A percentile compares a stretch with the other conserved stretches of the same genome.
Conservation (phyloP, 768 basidiomycete genomes). For the Rhodotorula toruloides region DNA sequence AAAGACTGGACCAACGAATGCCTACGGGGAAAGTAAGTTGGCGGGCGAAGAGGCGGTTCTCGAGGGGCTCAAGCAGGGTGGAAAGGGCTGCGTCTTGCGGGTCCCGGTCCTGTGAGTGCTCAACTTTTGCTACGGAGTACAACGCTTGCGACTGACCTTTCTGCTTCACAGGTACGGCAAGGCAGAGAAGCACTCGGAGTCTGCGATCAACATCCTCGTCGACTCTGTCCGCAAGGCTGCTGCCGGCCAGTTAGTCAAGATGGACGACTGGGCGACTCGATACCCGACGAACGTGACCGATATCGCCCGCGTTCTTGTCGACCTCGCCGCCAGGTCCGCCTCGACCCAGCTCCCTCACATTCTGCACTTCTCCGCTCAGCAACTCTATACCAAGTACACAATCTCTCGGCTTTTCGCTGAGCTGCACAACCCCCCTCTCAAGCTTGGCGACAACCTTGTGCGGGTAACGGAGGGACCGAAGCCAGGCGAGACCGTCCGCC, state of each 20-base stretch:
- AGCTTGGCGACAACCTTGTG: slow-evolving; percentile 60
- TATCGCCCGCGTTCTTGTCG: slow-evolving; percentile 75
- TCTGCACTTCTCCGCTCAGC: slow-evolving; percentile 76
- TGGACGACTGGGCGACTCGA: slow-evolving; percentile 91
- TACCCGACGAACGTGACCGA: slow-evolving; percentile 89
- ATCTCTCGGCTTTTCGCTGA: slow-evolving; percentile 75
- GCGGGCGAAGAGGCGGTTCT: slow-evolving; percentile 79
- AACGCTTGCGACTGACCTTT: not conserved
- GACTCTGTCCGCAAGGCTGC: slow-evolving; percentile 82
- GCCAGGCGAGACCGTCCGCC: slow-evolving; percentile 64
- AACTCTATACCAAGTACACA: slow-evolving; percentile 86
- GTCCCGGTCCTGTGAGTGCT: slow-evolving; percentile 78
- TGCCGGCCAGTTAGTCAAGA: slow-evolving; percentile 73
- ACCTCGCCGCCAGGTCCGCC: slow-evolving; percentile 52
- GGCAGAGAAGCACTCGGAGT: slow-evolving; percentile 74
- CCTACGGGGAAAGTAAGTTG: slow-evolving; percentile 81
- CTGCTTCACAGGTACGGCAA: slow-evolving; percentile 67
- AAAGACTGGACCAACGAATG: slow-evolving; percentile 72
- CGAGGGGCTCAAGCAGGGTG: slow-evolving; percentile 54
- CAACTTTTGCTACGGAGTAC: no score
- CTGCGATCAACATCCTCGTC: slow-evolving; percentile 79
- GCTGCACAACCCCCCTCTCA: slow-evolving; percentile 64
- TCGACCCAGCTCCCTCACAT: slow-evolving; percentile 59
- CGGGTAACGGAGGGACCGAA: slow-evolving; percentile 59
- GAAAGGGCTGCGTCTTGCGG: slow-evolving; percentile 63